Percentiles rank a stretch among this genome's conserved stretches.
These are phyloP conservation scores for Eucalyptus urophylla DNA, from an alignment of 345 rosid genomes.

Conservation along the genomic window DNA sequence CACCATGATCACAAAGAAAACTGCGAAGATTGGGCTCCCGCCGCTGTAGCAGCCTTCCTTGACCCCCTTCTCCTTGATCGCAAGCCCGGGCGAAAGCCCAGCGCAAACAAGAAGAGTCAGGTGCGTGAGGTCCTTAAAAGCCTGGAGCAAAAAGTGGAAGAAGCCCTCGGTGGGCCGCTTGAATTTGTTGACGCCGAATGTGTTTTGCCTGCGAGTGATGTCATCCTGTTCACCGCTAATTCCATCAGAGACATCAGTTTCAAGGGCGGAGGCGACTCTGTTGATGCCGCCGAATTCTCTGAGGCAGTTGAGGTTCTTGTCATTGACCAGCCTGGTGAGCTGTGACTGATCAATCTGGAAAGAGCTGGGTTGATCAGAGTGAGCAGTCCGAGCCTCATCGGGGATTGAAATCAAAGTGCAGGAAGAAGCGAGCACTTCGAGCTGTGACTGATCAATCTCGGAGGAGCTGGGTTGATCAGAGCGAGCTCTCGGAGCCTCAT, in stretches of 20 bases:
- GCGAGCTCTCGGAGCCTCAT: no score
- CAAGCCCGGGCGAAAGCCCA: constrained; percentile 14
- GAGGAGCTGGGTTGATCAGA: not conserved
- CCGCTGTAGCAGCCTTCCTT: constrained; percentile 50
- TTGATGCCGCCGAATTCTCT: constrained; percentile 23
- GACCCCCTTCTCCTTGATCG: constrained; percentile 41
- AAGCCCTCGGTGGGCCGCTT: constrained; percentile 41
- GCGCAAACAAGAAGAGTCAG: constrained; percentile 47
- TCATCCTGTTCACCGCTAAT: constrained; percentile 20
- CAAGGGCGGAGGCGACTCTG: constrained; percentile 24
- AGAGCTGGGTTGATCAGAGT: not conserved
- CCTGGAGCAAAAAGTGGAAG: constrained; percentile 26
- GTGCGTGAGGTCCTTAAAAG: constrained; percentile 36
- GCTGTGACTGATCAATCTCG: no score
- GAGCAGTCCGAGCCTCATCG: no score
- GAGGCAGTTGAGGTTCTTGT: constrained; percentile 18
- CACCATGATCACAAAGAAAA: constrained; percentile 35
- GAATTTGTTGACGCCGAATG: constrained; percentile 52
- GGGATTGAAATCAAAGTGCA: no score
- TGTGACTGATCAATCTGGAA: constrained; percentile 17
- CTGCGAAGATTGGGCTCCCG: constrained; percentile 5
- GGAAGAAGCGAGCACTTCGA: no score
- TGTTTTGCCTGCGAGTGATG: constrained; percentile 19
- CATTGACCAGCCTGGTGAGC: constrained; percentile 28
- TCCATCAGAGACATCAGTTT: constrained; percentile 20